These are phyloP conservation scores for Chenopodium album DNA, from an alignment of 148 eudicot genomes.

Conservation along the genomic window DNA sequence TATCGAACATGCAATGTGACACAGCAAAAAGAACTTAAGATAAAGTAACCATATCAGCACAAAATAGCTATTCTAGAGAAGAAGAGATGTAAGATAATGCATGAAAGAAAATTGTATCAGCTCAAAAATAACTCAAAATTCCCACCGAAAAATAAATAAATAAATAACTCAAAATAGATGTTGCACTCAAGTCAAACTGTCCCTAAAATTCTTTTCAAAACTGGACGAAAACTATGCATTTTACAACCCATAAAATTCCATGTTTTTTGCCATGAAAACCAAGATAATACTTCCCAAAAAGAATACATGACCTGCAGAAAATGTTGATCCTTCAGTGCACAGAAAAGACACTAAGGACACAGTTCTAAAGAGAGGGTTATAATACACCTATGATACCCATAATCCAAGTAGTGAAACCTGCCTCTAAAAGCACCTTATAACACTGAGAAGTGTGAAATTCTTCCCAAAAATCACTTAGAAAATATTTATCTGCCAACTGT, in stretches of 20 bases:
- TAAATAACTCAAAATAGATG: neutral
- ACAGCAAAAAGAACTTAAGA: neutral
- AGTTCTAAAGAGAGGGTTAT: neutral
- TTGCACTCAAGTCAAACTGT: neutral
- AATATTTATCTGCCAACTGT: neutral
- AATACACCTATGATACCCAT: neutral
- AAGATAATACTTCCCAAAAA: neutral
- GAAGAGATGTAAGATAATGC: neutral
- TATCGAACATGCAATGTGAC: constrained; percentile 14
- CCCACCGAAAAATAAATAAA: no score
- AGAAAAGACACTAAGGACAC: neutral
- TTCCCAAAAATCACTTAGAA: neutral
- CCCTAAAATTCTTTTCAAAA: neutral
- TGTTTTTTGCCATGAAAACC: neutral
- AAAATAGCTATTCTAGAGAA: neutral
- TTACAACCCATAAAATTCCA: neutral
- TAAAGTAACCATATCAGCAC: neutral
- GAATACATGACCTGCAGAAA: neutral
- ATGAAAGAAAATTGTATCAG: neutral
- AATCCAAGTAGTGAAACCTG: neutral
- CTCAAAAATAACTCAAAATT: neutral
- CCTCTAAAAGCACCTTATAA: neutral
- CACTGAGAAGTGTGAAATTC: neutral
- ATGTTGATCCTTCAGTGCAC: neutral
- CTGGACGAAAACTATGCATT: neutral